Base-by-base conservation (phyloP, 441 rosid species). In the Gossypium gossypioides region DNA sequence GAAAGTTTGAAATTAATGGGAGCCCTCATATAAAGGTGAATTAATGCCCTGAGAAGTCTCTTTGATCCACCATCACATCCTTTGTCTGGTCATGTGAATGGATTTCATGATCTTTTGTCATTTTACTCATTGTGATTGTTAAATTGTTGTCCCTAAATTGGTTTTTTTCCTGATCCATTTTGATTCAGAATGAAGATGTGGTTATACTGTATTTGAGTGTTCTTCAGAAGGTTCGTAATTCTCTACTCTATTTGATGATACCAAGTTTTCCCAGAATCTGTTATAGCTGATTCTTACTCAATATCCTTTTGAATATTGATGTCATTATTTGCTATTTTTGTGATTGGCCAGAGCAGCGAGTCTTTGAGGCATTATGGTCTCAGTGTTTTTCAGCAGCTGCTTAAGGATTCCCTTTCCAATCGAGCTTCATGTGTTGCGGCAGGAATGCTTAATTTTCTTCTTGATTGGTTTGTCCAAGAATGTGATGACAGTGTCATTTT, bases 341-440 rank as follows among this genome's bases (percentile, higher is more conserved):
- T 88, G 87, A 85, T 81, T 86, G 91, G 93, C 93, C 99, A 96
- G 99, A 93, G 99, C 99, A 96, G 99, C 86, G 97, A 89, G 77
- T 88, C 92, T 51, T 83, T 89, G 90, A 90, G 86, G 85, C 90
- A 88, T 78, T 70, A 86, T 81, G 98, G 99, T 85, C 91, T 96
- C 76, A 86, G 83, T 80, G 74, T 93, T 80, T 88, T 90, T 82
- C 97, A 89, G 78, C 92, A 85, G 75, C 83, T 96, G 79, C 94
- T 96, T 59, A 89, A 89, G 81, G 99, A 96, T 85, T 91, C 97
- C 80, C 85, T 96, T 72, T 93, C 97, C 70, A 96, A 96, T 77
- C 90, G 90, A 80, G 94, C 98, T 82, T 96, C 98, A 67, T 89
- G 97, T 75, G 93, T 91, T 74, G 88, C 91, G 72, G 98, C 98